Evolutionary conservation across 768 basidiomycete species (phyloP).

Genomic region (Brasilioporus rufonigricans): DNA sequence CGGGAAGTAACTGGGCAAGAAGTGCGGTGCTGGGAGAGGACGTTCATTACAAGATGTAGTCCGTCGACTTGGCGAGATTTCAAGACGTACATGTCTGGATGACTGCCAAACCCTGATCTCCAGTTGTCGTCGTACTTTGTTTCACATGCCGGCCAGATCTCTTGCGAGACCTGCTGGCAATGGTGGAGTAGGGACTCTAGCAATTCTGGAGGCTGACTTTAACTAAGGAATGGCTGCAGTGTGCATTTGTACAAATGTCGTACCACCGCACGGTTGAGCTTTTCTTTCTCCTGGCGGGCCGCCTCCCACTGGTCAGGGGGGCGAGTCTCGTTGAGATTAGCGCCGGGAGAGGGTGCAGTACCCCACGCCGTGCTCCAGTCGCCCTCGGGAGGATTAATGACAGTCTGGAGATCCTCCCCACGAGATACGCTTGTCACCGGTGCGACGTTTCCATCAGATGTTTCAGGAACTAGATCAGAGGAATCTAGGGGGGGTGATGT

Average conservation of each 20-base stretch:
- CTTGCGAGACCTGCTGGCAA: conserved; percentile 49
- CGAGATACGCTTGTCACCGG: conserved; percentile 6
- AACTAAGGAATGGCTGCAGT: conserved; percentile 16
- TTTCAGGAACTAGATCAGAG: conserved; percentile 4
- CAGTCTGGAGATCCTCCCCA: background rate
- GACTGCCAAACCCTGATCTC: conserved; percentile 44
- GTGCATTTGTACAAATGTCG: conserved; percentile 28
- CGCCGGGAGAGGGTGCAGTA: conserved; percentile 14
- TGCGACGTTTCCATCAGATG: conserved; percentile 33
- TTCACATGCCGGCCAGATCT: conserved; percentile 47
- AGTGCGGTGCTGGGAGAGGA: conserved; percentile 37
- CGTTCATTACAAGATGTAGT: conserved; percentile 3
- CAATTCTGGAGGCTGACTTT: conserved; percentile 65
- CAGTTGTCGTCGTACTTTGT: conserved; percentile 33
- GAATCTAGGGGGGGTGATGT: background rate
- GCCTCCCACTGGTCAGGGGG: conserved; percentile 65
- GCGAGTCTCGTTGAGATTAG: conserved; percentile 17
- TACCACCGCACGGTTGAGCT: conserved; percentile 63
- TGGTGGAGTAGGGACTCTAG: conserved; percentile 54
- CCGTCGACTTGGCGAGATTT: background rate
- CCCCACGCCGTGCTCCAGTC: conserved; percentile 47
- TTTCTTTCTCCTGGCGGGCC: conserved; percentile 56
- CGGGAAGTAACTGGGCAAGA: conserved; percentile 46
- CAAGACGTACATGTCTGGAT: conserved; percentile 58
- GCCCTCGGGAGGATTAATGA: background rate